phyloP scores from a whole-genome alignment of 495 filamentous ascomycete genomes.

The Daldinia bambusicola region DNA sequence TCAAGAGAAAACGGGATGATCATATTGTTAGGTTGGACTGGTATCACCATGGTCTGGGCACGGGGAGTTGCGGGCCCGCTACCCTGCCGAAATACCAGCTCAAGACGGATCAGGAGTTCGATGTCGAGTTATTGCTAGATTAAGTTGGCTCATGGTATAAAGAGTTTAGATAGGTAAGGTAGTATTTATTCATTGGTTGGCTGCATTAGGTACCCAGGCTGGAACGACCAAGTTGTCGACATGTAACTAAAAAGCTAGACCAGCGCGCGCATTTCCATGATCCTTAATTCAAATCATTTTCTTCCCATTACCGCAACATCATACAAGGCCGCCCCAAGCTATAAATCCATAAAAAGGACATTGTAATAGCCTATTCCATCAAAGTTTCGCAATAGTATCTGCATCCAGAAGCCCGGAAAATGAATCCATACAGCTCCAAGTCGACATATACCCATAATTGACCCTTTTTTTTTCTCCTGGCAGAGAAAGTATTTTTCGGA shows the following conservation, averaged over 20 bases:
- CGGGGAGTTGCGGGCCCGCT: conserved; percentile 62
- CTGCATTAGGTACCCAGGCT: not conserved
- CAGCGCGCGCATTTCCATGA: not conserved
- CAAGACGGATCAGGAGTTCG: conserved; percentile 55
- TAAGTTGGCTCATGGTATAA: conserved; percentile 23
- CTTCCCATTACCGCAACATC: not conserved
- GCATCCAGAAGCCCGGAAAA: conserved; percentile 21
- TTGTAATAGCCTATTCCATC: not conserved
- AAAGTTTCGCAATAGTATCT: conserved; percentile 17
- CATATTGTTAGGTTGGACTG: conserved; percentile 70
- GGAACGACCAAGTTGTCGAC: not conserved
- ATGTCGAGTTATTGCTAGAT: conserved; percentile 60
- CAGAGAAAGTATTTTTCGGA: not conserved
- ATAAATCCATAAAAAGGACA: conserved; percentile 22
- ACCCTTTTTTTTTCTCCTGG: not conserved
- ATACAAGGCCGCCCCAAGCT: conserved; percentile 7
- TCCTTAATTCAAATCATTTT: not conserved
- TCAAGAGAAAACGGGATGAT: conserved; percentile 55
- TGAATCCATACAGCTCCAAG: conserved; percentile 19
- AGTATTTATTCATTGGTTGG: not conserved
- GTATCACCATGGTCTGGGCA: conserved; percentile 65
- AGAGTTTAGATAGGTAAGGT: not conserved
- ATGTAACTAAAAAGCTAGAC: conserved; percentile 3
- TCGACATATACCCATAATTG: not conserved
- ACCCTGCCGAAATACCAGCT: conserved; percentile 63